Conservation (phyloP, 2,329 filamentous ascomycete species). For the Diaporthe humulicola region DNA sequence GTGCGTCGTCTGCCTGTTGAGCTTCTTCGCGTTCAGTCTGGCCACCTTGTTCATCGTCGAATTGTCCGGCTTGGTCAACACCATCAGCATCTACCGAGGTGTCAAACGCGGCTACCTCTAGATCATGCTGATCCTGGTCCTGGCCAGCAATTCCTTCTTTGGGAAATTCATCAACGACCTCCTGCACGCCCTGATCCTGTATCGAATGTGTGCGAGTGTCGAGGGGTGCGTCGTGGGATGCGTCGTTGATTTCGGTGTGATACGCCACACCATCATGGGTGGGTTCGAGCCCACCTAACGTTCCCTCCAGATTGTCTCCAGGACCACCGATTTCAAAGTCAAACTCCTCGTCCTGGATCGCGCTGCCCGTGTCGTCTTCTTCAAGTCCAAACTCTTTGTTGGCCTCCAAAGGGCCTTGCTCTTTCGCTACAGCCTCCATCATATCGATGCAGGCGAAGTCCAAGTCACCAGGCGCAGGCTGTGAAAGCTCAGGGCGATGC, state of each 20-base stretch:
- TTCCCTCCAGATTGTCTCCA: conserved; percentile 40
- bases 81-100: background rate
- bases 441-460: conserved; percentile 30
- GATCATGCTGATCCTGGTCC: conserved; percentile 1
- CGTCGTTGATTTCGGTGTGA: background rate
- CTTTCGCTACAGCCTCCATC: conserved; percentile 42
- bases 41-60: conserved; percentile 33
- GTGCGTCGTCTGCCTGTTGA: background rate
- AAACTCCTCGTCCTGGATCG: conserved; percentile 45
- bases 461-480: background rate
- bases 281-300: conserved; percentile 34
- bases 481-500: background rate
- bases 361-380: conserved; percentile 38
- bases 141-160: background rate
- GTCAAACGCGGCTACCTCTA: conserved; percentile 16
- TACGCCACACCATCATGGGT: background rate
- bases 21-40: conserved; percentile 29
- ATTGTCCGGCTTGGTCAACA: conserved; percentile 23
- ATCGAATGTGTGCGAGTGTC: background rate
- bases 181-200: conserved; percentile 10
- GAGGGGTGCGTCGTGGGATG: background rate
- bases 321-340: conserved; percentile 48
- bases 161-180: background rate
- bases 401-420: conserved; percentile 22
- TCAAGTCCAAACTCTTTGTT: conserved; percentile 32